Evolutionary conservation across 2,329 filamentous ascomycete species (phyloP), one percentile per base, ranked within the genome.

Genomic region (Diaporthe citriasiana): DNA sequence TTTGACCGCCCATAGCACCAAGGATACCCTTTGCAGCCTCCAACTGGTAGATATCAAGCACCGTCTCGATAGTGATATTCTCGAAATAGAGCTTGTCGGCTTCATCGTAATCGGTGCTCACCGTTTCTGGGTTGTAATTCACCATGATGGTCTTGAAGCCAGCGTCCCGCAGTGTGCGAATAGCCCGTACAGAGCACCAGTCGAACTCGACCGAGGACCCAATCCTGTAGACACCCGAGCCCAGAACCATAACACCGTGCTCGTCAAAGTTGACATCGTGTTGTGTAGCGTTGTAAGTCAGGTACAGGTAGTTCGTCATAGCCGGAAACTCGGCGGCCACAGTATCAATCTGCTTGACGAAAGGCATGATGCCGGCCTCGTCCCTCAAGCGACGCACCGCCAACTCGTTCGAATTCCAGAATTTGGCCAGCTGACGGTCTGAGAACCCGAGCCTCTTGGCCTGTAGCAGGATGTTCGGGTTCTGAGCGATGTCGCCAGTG

Each of bases 161-260:
- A 75, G 92, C 90, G 77, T 94, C 91, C 68, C 97, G 91, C 10
- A 99, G 89, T 1, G 97, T 98, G 76, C 96, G 92, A 76, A 98
- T 97, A 8, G 97, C 95, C 75, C 96, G 90, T 38, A 99, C 97
- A 6, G 97, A 98, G 83, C 97, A 98, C 97, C 97, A 99, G 84
- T 99, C 97, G 83, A 99, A 99, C 82, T 99, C 97, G 74, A 99
- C 97, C 0, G 96, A 98, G 0, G 95, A 98, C 77, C 97, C 97
- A 77, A 99, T 99, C 75, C 97, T 92, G 87, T 98, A 98, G 13
- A 98, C 95, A 83, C 96, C 96, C 42, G 95, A 98, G 19, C 96
- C 96, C 40, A 98, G 88, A 12, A 99, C 96, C 95, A 98, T 98
- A 75, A 98, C 90, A 80, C 97, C 97, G 76, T 96, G 92, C 81